phyloP scores from a whole-genome alignment of 495 filamentous ascomycete genomes.

The Penicillium cinerascens region DNA sequence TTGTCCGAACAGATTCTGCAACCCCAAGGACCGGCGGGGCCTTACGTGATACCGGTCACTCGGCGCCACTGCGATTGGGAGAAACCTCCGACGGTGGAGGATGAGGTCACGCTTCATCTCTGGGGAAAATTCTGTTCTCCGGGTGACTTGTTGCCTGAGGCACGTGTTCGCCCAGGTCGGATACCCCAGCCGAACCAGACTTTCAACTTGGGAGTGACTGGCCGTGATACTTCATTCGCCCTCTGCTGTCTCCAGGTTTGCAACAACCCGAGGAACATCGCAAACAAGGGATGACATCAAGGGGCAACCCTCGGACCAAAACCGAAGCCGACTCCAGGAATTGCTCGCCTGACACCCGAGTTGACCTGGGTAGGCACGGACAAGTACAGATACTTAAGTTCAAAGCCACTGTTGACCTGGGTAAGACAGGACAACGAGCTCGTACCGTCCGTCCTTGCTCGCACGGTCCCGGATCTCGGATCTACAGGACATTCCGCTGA shows the following conservation, averaged over 20 bases:
- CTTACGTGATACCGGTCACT: constrained; percentile 27
- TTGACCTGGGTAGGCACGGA: background rate
- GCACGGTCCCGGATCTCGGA: background rate
- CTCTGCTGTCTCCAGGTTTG: background rate
- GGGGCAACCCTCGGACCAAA: background rate
- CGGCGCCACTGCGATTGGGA: constrained; percentile 27
- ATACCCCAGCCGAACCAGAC: background rate
- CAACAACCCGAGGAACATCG: no score
- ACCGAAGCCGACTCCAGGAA: background rate
- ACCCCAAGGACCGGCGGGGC: constrained; percentile 13
- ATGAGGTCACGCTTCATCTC: constrained; percentile 17
- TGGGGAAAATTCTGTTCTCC: background rate
- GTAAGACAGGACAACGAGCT: background rate
- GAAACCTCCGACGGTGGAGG: constrained; percentile 17
- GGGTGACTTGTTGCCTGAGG: background rate
- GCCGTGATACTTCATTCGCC: background rate
- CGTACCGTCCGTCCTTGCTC: constrained; percentile 1
- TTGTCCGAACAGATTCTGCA: constrained; percentile 10
- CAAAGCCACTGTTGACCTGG: background rate
- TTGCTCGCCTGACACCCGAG: background rate
- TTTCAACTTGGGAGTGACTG: no score
- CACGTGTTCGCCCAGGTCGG: background rate
- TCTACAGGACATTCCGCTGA: background rate
- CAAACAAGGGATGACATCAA: background rate
- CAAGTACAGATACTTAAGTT: background rate